Evolutionary conservation across 345 rosid species (phyloP), one percentile per base, ranked within the genome.

Genomic region (Syzygium aromaticum): DNA sequence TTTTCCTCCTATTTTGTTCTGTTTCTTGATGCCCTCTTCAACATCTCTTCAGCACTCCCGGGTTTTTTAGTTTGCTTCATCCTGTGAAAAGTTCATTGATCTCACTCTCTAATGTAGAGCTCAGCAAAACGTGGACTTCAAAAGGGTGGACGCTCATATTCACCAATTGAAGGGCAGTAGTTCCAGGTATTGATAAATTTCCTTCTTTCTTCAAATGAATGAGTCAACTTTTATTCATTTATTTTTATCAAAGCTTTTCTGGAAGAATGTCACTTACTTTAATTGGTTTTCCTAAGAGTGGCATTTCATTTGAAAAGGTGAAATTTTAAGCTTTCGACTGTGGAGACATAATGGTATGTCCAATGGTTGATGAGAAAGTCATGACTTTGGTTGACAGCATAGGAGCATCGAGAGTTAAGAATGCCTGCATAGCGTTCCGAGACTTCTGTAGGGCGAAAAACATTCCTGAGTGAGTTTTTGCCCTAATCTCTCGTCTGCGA

Each of bases 161-260:
- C 97, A 96, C 91, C 98, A 96, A 90, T 92, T 95, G 88, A 92
- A 97, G 91, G 94, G 99, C 87, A 95, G 98, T 92, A 97, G 99
- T 88, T 94, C 99, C 86, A 97, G 99, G 98, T 96, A 90, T 84
- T 7, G 5, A 19, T 52, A 43, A 12, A 33, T 17, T 84, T 51
- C 56, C 54, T 51, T 40, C 30, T 0, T 53, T 14, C 57, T 53
- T 84, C 85, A 27, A 84, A 49, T 17, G 54, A 21, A 43, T 4
- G 56, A 86, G 21, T 67, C 43, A 49, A 86, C 40, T 51, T 51
- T 85, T 59, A 27, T 67, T 10, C 33, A 19, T 30, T 51, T 13
- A 22, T 28, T 33, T 28, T 33, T 53, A 53, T 12, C 11, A 67
- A 67, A 67, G 25, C 25, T 67, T 33, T 67, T 67, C 46, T 33